Conservation (phyloP, 208 protist genomes). For the Crithidia expoeki region DNA sequence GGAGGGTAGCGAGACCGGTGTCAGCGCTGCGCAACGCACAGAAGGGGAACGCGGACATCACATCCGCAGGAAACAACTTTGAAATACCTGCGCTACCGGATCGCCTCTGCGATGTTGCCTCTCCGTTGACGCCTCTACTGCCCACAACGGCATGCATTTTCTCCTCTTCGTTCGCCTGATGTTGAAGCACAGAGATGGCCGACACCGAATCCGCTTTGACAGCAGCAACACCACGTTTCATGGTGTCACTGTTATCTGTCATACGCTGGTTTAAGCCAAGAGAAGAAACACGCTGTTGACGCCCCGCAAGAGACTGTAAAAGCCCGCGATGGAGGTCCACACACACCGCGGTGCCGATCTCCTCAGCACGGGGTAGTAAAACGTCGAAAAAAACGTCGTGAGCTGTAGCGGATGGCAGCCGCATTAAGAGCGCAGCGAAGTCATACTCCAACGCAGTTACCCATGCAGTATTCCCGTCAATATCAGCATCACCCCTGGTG, state of each 20-base stretch:
- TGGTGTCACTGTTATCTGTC: too few species aligned
- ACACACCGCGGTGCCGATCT: conserved; percentile 19
- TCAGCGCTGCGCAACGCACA: conserved; percentile 24
- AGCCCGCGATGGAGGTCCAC: background rate
- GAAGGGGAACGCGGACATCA: conserved; percentile 17
- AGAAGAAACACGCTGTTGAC: too few species aligned
- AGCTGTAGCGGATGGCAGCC: conserved; percentile 13
- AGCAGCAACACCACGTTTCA: too few species aligned
- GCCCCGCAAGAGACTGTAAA: background rate
- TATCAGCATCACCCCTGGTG: too few species aligned
- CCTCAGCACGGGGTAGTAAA: conserved; percentile 21
- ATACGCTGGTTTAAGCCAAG: too few species aligned
- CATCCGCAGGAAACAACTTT: background rate
- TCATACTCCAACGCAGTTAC: conserved; percentile 38
- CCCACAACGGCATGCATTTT: background rate
- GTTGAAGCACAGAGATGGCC: conserved; percentile 15
- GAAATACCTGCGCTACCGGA: too few species aligned
- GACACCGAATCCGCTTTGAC: background rate
- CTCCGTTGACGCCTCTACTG: background rate
- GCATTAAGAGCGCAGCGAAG: conserved; percentile 28
- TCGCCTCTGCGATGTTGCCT: too few species aligned
- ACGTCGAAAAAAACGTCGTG: conserved; percentile 30
- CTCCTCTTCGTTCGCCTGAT: background rate
- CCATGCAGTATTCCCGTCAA: conserved; percentile 2
- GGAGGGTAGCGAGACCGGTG: conserved; percentile 21